A percentile compares a stretch with the other conserved stretches of the same genome.
Conservation (phyloP, 2,329 filamentous ascomycete species). For the Orbilia blumenaviensis region DNA sequence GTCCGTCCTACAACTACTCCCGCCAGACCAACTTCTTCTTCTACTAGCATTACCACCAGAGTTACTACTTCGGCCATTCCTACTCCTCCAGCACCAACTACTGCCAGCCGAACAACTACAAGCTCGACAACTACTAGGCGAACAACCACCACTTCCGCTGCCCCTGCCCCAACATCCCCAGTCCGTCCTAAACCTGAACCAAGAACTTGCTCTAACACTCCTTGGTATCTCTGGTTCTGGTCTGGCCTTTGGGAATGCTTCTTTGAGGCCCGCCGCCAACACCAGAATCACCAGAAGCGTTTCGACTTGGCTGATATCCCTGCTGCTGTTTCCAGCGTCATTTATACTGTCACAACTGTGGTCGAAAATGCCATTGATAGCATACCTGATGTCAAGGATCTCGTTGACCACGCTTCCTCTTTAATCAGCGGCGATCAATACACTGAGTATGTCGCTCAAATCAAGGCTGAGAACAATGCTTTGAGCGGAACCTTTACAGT, state of each 20-base stretch:
- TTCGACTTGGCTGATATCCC: slow-evolving; percentile 9
- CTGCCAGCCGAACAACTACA: neutral
- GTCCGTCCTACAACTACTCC: neutral
- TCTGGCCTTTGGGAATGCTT: slow-evolving; percentile 26
- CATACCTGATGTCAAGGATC: slow-evolving; percentile 30
- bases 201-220: slow-evolving; percentile 30
- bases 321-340: neutral
- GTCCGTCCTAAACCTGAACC: neutral
- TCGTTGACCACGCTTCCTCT: slow-evolving; percentile 20
- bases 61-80: neutral
- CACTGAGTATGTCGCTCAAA: slow-evolving; percentile 60
- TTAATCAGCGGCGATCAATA: slow-evolving; percentile 56
- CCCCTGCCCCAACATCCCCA: neutral
- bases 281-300: slow-evolving; percentile 18
- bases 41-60: neutral
- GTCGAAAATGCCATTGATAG: slow-evolving; percentile 40
- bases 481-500: slow-evolving; percentile 60
- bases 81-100: neutral
- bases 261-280: neutral
- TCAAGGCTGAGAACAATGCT: slow-evolving; percentile 60
- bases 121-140: neutral
- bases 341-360: neutral
- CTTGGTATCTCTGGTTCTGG: slow-evolving; percentile 42
- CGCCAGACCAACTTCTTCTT: neutral
- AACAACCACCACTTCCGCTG: neutral